Evolutionary conservation across 2,329 filamentous ascomycete species (phyloP), one percentile per base, ranked within the genome.

Genomic region (Cryphonectria radicalis): DNA sequence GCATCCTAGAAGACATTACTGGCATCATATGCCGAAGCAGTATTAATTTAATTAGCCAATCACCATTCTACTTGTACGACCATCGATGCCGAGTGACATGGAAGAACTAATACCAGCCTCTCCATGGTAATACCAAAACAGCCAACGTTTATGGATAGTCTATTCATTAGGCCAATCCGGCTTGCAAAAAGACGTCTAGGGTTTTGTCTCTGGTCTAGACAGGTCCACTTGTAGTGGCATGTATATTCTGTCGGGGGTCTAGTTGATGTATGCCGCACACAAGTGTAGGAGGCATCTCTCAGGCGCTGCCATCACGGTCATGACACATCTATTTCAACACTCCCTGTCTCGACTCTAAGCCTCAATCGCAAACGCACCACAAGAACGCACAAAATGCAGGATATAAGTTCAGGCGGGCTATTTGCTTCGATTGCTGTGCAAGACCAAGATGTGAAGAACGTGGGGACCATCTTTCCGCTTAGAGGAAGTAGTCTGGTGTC

Each of bases 401-500:
- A 46, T 40, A n/a, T n/a, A 22, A 32, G 28, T 5, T 66, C 35
- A 17, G 13, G n/a, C 62, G 22, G 42, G 22, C 50, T 40, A 37
- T 59, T 63, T 50, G 40, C 53, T 43, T 50, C 46, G 28, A 55
- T 55, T 64, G 60, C 46, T 53, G 59, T 63, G 43, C 67, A 28
- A 64, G 19, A 57, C 46, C n/a, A 32, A 32, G 43, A 32, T 35
- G 43, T 37, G 17, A 55, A 57, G n/a, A 43, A 60, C 67, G 46
- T 50, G 67, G 50, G 40, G 63, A 37, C 66, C 50, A 25, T 55
- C 53, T 63, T 72, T 57, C 64, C 77, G 65, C 55, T 85, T 93
- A 99, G 82, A 98, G 92, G 93, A 99, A 99, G 88, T 99, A 99
- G 83, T 99, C 95, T 70, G 95, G 95, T 75, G 96, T 99, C 79